Percentiles rank a stretch among this genome's conserved stretches.
Evolutionary conservation across 192 early-diverging fungal species (phyloP).

Genomic region (Coemansia sp.): DNA sequence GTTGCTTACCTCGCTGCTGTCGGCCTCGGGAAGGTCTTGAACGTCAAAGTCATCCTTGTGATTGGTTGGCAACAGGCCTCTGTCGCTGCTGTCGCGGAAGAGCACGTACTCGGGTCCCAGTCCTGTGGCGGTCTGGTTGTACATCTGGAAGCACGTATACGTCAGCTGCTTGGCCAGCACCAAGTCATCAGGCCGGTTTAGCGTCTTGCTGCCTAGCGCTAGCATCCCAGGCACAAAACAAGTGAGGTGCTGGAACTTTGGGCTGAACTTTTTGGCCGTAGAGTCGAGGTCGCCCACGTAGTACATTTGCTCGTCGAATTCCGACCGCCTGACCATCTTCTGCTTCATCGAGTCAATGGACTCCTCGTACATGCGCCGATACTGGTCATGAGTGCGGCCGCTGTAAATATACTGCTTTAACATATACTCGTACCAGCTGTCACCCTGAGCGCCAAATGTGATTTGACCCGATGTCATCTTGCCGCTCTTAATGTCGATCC

Average conservation of each 20-base stretch:
- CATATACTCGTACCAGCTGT: slow-evolving; percentile 58
- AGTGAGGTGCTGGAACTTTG: slow-evolving; percentile 52
- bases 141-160: slow-evolving; percentile 63
- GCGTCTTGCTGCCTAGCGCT: slow-evolving; percentile 57
- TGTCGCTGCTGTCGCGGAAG: slow-evolving; percentile 55
- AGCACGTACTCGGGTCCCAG: slow-evolving; percentile 86
- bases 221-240: slow-evolving; percentile 73
- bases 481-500: slow-evolving; percentile 45
- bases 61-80: slow-evolving; percentile 17
- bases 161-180: slow-evolving; percentile 47
- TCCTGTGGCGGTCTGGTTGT: slow-evolving; percentile 71
- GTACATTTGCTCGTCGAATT: slow-evolving; percentile 38
- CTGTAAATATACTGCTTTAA: slow-evolving; percentile 52
- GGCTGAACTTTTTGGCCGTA: slow-evolving; percentile 38
- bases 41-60: slow-evolving; percentile 32
- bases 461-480: slow-evolving; percentile 36
- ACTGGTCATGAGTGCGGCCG: slow-evolving; percentile 32
- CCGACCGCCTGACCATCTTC: slow-evolving; percentile 40
- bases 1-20: slow-evolving; percentile 16
- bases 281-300: slow-evolving; percentile 50
- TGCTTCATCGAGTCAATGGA: slow-evolving; percentile 48
- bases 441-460: slow-evolving; percentile 50
- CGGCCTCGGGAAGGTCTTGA: slow-evolving; percentile 6
- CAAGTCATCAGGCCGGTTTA: slow-evolving; percentile 50
- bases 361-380: slow-evolving; percentile 52